Evolutionary conservation across 2,329 filamentous ascomycete genomes (phyloP), one percentile per base, ranked within the genome.

Genomic region (Fusarium siculi): DNA sequence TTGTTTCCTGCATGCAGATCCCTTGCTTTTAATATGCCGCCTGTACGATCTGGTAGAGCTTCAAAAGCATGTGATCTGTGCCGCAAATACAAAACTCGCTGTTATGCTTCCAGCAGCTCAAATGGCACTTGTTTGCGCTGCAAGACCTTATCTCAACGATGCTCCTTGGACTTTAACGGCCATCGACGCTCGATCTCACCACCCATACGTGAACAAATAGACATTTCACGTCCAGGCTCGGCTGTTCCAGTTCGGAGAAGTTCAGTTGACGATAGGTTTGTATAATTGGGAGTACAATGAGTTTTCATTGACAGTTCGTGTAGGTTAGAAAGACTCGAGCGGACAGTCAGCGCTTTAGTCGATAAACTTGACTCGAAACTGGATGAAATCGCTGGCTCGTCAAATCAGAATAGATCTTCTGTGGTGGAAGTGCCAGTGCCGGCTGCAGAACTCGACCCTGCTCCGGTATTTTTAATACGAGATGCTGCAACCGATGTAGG

Each of bases 391-490:
- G 21, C 18, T 4, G 36, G 52, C 2, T 15, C 19, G 8, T 47
- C 49, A 14, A 55, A 42, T n/a, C 23, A 49, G 1, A 25, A 40
- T 9, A 39, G 30, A n/a, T 5, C 16, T 23, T 7, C 53, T 28
- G 18, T 14, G 0, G 16, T 25, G 5, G 36, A 19, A 2, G 37
- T 64, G 5, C 23, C 56, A 8, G 15, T 40, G 3, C 8, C 30
- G 0, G n/a, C 60, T 5, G 16, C 58, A 12, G 72, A 76, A 1
- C 54, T 46, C 2, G 53, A 75, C 11, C 66, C 73, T 4, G 75
- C 77, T 5, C 78, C 78, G 2, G 75, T 79, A 3, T 62, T 79
- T 23, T 21, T 80, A 4, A 79, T 80, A 37, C 62, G 74, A n/a
- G 77, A 80, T 47, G 78, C 77, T 23, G 76, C 74, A 4, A 75